Evolutionary conservation across 2,329 filamentous ascomycete genomes (phyloP), one percentile per base, ranked within the genome.

Genomic region (Boeremia lycopersici): DNA sequence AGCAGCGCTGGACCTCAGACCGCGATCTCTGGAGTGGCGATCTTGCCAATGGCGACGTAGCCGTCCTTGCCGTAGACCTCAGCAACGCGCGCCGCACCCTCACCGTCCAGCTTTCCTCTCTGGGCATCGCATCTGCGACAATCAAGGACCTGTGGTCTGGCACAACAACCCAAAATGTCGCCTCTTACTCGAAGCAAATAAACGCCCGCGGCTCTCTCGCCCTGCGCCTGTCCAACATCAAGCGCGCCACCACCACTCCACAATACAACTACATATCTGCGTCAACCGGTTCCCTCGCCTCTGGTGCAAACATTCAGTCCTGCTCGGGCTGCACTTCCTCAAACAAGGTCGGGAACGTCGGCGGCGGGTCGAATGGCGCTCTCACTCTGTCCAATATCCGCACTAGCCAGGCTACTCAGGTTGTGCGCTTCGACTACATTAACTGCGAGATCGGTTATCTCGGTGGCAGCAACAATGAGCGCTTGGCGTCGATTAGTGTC

Each of bases 81-180:
- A 64, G 60, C 54, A 64, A 63, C 38, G 30, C 40, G 5, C 38
- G 33, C 28, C 58, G 62, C 23, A 63, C 52, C 4, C 59, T 64
- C 19, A 47, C 42, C 3, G 41, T 63, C 5, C 56, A 61, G 19
- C 52, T 64, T 0, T 59, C 62, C 3, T 44, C 55, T 4, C 58
- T 64, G 1, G 59, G 52, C 5, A 62, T 64, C 31, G 28, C 50
- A 7, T 62, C 58, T 5, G 62, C 60, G 4, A 56, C 60, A 2
- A 62, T 64, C 42, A 64, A 64, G 17, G 62, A 64, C 17, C 17
- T 64, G 17, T 63, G 62, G 62, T 33, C 52, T 2, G 59, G 59
- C n/a, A 53, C 46, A 34, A 63, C 49, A 6, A 51, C 43, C 1
- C 42, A 53, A 7, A 53, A 46, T 12, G 58, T 40, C 0, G 42